Evolutionary conservation across 495 filamentous ascomycete species (phyloP).

Genomic region (Aspergillus steynii): DNA sequence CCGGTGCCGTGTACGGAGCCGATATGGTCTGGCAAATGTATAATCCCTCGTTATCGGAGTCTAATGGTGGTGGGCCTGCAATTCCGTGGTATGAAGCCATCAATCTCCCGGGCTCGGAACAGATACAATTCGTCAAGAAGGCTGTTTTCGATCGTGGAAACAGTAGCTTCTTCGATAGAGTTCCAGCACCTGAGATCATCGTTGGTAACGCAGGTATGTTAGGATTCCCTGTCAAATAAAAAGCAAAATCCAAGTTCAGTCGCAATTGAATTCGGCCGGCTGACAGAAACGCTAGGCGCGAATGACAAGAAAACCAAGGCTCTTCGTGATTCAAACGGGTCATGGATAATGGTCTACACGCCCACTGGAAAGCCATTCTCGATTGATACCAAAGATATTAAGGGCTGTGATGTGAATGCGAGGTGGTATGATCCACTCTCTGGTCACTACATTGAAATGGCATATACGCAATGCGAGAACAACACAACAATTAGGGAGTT

Average conservation of each 20-base stretch:
- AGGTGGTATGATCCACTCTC: constrained; percentile 7
- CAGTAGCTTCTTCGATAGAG: constrained; percentile 1
- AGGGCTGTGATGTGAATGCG: background rate
- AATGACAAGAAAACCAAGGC: constrained; percentile 7
- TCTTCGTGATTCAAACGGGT: background rate
- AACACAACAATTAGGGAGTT: background rate
- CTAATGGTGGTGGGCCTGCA: constrained; percentile 1
- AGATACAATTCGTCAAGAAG: constrained; percentile 12
- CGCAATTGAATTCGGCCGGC: too few species aligned
- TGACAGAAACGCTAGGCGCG: too few species aligned
- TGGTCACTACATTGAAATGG: background rate
- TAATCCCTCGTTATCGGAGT: constrained; percentile 3
- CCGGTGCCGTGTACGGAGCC: constrained; percentile 7
- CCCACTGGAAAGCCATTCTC: constrained; percentile 6
- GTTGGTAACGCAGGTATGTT: constrained; percentile 7
- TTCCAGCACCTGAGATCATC: constrained; percentile 12
- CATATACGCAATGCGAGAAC: constrained; percentile 1
- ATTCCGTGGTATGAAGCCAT: constrained; percentile 3
- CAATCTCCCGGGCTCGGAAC: constrained; percentile 5
- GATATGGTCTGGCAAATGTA: constrained; percentile 4
- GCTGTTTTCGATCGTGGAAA: constrained; percentile 4
- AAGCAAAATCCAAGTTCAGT: too few species aligned
- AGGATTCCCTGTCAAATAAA: too few species aligned
- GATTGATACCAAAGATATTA: background rate
- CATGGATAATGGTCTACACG: constrained; percentile 15